Conservation (phyloP, 495 filamentous ascomycete species). For the Aspergillus steynii region DNA sequence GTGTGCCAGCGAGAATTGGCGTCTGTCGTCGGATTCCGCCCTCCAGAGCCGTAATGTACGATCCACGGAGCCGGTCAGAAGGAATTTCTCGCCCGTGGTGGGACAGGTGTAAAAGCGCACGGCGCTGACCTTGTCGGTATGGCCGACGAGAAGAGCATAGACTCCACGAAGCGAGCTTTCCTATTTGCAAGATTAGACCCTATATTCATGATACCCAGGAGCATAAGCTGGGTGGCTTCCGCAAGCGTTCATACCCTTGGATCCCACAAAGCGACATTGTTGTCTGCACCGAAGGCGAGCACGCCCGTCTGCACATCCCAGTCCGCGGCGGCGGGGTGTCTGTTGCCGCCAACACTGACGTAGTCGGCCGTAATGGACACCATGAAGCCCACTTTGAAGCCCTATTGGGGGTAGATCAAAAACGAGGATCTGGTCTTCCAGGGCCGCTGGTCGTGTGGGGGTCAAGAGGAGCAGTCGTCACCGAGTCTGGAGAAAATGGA, state of each 20-base stretch:
- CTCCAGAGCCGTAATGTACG: constrained; percentile 75
- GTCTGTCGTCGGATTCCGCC: constrained; percentile 17
- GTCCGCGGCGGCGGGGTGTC: constrained; percentile 86
- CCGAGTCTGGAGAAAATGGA: neutral
- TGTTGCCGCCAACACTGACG: constrained; percentile 84
- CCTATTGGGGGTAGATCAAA: neutral
- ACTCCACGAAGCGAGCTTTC: constrained; percentile 58
- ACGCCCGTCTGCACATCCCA: constrained; percentile 73
- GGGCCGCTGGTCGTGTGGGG: neutral
- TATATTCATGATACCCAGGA: neutral
- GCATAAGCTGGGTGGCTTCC: neutral
- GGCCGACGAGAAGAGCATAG: constrained; percentile 70
- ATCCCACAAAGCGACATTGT: constrained; percentile 86
- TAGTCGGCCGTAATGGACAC: constrained; percentile 55
- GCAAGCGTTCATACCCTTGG: constrained; percentile 62
- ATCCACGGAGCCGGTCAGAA: constrained; percentile 83
- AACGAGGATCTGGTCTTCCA: neutral
- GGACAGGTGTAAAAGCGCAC: constrained; percentile 71
- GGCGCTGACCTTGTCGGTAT: constrained; percentile 78
- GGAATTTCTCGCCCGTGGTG: constrained; percentile 47
- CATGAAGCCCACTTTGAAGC: constrained; percentile 29
- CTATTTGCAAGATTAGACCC: constrained; percentile 31
- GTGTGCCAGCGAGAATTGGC: constrained; percentile 43
- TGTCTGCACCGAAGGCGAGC: constrained; percentile 86
- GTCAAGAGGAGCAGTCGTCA: neutral